Conservation (phyloP, 73 alveolate genomes). For the Breviolum minutum region DNA sequence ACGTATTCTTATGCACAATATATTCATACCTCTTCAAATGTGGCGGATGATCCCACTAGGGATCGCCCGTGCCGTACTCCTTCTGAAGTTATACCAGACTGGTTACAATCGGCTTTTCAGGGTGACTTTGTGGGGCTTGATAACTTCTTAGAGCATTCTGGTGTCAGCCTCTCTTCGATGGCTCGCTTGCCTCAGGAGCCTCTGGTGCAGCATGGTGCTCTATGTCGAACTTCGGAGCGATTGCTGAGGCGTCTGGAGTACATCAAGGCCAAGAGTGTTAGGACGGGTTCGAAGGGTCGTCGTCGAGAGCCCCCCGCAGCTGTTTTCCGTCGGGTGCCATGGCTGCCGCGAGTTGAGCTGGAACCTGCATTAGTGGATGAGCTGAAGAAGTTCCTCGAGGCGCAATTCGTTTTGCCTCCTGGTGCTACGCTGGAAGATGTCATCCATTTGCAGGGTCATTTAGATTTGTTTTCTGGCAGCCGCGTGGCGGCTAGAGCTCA, state of each 20-base stretch:
- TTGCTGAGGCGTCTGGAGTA: not conserved
- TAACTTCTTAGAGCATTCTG: too few relatives aligned
- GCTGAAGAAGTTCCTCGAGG: not conserved
- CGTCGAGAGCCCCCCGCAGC: too few relatives aligned
- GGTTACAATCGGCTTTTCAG: not conserved
- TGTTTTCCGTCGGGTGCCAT: too few relatives aligned
- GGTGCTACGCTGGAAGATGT: not conserved
- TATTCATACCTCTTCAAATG: not conserved
- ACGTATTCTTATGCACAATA: not conserved
- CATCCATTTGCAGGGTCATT: not conserved
- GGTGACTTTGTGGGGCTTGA: not conserved
- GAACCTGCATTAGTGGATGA: too few relatives aligned
- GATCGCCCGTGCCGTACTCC: not conserved
- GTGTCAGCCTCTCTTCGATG: too few relatives aligned
- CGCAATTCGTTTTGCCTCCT: not conserved
- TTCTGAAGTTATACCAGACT: not conserved
- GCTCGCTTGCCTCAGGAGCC: not conserved
- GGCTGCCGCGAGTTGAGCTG: not conserved
- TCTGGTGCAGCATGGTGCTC: not conserved
- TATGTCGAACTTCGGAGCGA: not conserved
- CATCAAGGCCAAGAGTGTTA: too few relatives aligned
- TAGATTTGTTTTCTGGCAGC: not conserved
- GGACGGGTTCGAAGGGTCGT: too few relatives aligned
- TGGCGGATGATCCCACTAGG: slow-evolving; percentile 24
- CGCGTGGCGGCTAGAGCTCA: not conserved